Evolutionary conservation across 495 filamentous ascomycete species (phyloP), one percentile per base, ranked within the genome.

Genomic region (Penicillium subrubescens): DNA sequence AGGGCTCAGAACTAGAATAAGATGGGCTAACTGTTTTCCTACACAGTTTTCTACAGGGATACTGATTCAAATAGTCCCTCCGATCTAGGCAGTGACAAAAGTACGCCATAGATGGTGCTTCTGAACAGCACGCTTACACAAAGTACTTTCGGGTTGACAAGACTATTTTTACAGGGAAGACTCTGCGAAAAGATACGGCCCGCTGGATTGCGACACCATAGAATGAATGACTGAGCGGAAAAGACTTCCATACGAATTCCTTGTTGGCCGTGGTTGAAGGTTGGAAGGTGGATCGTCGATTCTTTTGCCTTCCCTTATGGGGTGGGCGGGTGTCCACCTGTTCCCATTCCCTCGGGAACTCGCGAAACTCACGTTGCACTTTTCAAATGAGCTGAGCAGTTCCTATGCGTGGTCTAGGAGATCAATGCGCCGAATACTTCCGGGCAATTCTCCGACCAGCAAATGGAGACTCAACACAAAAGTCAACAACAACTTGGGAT

Each of bases 21-120:
- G 17, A 34, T 27, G 17, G 51, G 37, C 50, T 44, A 25, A 44
- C 37, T 61, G 17, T 35, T 56, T 33, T 5, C 27, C 17, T 33
- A 35, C 46, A 51, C 65, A 63, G 62, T 59, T 58, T 57, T n/a
- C 59, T 57, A 58, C 56, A 57, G 51, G 54, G 59, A 62, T 67
- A 39, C 15, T 25, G n/a, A 58, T 39, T 27, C 25, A 27, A 52
- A 52, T 27, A 11, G 8, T 53, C 11, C 8, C 39, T 34, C 60
- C n/a, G 21, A 29, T 10, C 11, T n/a, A 27, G 21, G 41, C 21
- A 21, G 48, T 57, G 39, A 59, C 62, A 55, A n/a, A 56, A 41
- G 58, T 65, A 60, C 62, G 21, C 23, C 10, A 12, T 21, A 3
- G 23, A 27, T 27, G 23, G 12, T 12, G 27, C 23, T 21, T n/a